Evolutionary conservation across 2,329 filamentous ascomycete genomes (phyloP).

Genomic region (Colletotrichum plurivorum): DNA sequence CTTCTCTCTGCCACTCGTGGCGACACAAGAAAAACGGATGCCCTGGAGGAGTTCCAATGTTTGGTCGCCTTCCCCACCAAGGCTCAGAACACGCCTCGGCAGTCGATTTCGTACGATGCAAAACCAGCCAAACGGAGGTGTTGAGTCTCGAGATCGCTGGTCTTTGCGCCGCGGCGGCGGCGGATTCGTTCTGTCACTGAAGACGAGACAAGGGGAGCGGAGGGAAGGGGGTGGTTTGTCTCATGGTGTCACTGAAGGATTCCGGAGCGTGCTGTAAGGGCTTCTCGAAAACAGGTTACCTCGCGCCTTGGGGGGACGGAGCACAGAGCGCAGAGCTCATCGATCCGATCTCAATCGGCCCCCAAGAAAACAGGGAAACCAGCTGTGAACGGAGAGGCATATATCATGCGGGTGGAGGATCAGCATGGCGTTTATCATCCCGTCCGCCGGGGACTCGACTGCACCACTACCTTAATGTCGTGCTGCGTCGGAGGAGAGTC

Average conservation of each 20-base stretch:
- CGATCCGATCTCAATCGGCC: slow-evolving; percentile 1
- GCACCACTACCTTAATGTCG: no score
- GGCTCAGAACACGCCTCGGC: not conserved
- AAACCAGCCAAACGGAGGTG: no score
- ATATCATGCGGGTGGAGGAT: no score
- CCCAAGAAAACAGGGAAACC: slow-evolving; percentile 5
- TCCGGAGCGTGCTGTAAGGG: not conserved
- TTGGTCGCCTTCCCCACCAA: not conserved
- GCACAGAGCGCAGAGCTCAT: not conserved
- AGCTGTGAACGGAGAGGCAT: no score
- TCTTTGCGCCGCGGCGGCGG: no score
- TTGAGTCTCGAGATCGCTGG: no score
- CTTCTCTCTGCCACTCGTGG: not conserved
- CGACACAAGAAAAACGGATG: not conserved
- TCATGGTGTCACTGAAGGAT: slow-evolving; percentile 8
- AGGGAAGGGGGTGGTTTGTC: not conserved
- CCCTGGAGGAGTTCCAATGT: not conserved
- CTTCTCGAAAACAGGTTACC: not conserved
- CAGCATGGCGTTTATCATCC: no score
- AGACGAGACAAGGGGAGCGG: slow-evolving; percentile 9
- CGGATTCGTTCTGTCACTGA: not conserved
- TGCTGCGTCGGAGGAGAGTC: no score
- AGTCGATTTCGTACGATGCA: no score
- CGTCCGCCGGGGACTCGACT: no score
- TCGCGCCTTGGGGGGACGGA: no score